phyloP scores from a whole-genome alignment of 2,329 filamentous ascomycete species.

The Monosporascus sp. region DNA sequence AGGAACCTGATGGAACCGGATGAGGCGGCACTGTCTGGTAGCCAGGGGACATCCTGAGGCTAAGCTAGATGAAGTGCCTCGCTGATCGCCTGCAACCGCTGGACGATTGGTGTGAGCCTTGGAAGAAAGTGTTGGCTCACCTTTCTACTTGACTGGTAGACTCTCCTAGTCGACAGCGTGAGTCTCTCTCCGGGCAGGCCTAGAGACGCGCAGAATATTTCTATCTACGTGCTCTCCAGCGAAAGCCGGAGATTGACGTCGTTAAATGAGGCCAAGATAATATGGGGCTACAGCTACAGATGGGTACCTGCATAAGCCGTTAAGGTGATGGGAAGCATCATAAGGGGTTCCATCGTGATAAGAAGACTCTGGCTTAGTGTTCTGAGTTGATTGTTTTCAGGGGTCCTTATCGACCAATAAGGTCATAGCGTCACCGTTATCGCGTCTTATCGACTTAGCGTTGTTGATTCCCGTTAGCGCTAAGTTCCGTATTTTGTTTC shows the following conservation, averaged over 20 bases:
- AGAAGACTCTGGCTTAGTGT: not conserved
- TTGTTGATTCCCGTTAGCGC: not conserved
- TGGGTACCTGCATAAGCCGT: no score
- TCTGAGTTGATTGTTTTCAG: not conserved
- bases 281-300: no score
- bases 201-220: no score
- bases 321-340: no score
- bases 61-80: not conserved
- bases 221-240: no score
- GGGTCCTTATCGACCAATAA: not conserved
- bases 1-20: not conserved
- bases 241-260: no score
- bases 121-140: not conserved
- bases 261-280: no score
- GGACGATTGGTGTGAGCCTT: not conserved
- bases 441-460: not conserved
- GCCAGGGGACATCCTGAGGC: not conserved
- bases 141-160: not conserved
- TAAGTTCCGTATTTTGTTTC: not conserved
- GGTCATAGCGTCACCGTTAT: not conserved
- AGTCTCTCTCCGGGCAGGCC: not conserved
- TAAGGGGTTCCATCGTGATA: no score
- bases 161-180: not conserved
- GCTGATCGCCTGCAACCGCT: not conserved
- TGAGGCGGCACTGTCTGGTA: not conserved